Evolutionary conservation across 352 stramenopile species (phyloP), one percentile per base, ranked within the genome.

Genomic region (Globisporangium paroecandrum): DNA sequence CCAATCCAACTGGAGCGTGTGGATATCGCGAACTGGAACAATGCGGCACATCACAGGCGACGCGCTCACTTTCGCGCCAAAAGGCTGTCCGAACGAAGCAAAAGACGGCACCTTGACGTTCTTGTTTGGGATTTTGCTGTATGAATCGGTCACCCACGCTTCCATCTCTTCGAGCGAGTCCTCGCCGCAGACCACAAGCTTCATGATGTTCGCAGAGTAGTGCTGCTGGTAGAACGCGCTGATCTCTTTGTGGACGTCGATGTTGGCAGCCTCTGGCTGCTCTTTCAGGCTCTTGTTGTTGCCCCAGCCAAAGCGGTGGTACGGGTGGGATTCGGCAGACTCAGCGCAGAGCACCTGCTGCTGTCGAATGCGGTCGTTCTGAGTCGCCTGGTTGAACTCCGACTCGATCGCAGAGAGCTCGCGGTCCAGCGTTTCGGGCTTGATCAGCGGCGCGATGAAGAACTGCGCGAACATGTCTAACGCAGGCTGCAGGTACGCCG

Each of bases 401-500:
- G 85, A 96, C 65, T 97, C 89, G 43, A 97, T 94, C 10, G 87
- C 83, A 12, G 80, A 83, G 27, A 97, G 70, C 65, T 97, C 91
- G 18, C 90, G 75, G 54, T 94, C 86, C 73, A 91, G 85, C 20
- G 81, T 79, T 34, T 95, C 86, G 10, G 80, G 71, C 62, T 89
- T 91, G 43, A 97, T 78, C 58, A 97, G 70, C 22, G 94, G 94
- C 24, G 77, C 81, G 60, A 98, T 91, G 79, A 98, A 98, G 68
- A 98, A 98, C 65, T 98, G 90, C 22, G 93, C 91, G 77, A 98
- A 98, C 75, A 96, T 97, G 64, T 97, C 89, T 9, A 97, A 72
- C n/a, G 89, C 87, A 18, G 77, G 65, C 65, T 83, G 65, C 58
- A 96, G 58, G 58, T 90, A 68, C 4, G 73, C 74, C 4, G 85